Base-by-base conservation (phyloP, 306 rosid species). In the Myrica gale region DNA sequence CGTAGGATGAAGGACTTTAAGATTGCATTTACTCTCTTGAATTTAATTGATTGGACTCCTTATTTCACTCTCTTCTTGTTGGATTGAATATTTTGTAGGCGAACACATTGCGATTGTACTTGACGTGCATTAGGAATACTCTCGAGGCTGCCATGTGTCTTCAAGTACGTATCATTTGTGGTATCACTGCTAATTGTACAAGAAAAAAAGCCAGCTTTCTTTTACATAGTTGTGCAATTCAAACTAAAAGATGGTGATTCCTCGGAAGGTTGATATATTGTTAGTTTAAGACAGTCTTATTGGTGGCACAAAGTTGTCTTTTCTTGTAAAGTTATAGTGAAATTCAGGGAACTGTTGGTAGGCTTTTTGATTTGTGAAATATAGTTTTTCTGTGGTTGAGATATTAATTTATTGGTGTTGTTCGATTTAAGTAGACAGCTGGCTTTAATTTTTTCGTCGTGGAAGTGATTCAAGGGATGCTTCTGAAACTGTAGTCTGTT, bases 121-220 rank as follows among this genome's bases (percentile, higher is more conserved):
- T 95, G 88, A 83, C 92, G 55, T 95, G 97, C 82, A 89, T 92
- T 72, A 82, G 97, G 57, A 95, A 90, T 84, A 95, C 99, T 5
- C 97, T 95, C 17, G 93, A 95, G 53, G 99, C 97, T 6, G 97
- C 99, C 16, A 84, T 95, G 99, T 95, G 99, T 85, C 88, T 95
- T 48, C 98, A 95, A 90, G 98, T 93, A 78, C 44, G 13, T 52
- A 9, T 57, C 67, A 57, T 57, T 21, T 57, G 13, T 57, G 32
- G 39, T 21, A 57, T 57, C 63, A 21, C 39, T 57, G 63, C 63
- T 57, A 21, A 57, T 57, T 21, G 63, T 57, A 57, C 39, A 32
- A 20, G 20, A 56, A 20, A 19, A 54, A n/a, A n/a, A 0, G 9
- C 6, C 39, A 9, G 39, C 63, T 57, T 20, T 3, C 10, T 57